Evolutionary conservation across 352 stramenopile species (phyloP).

Genomic region (Pythium phragmiticola): DNA sequence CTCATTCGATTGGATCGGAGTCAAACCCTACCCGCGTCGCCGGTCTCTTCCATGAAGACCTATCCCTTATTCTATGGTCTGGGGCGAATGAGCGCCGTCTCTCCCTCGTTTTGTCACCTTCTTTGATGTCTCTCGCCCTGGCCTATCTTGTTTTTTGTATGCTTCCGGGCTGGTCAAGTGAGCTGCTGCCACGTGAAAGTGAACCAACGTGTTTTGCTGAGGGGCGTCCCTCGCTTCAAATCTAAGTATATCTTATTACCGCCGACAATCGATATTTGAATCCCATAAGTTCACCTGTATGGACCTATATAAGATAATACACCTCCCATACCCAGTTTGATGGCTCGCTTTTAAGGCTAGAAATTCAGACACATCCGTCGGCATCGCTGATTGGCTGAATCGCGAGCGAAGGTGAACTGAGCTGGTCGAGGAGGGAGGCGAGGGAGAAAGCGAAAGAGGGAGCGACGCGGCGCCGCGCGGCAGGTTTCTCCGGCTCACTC

Average conservation of each 20-base stretch:
- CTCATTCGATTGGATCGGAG: constrained; percentile 13
- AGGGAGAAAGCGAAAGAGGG: constrained; percentile 4
- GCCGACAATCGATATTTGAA: background rate
- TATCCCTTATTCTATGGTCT: constrained; percentile 24
- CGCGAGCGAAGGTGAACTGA: constrained; percentile 27
- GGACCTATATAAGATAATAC: constrained; percentile 2
- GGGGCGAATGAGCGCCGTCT: constrained; percentile 20
- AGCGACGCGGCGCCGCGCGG: constrained; percentile 19
- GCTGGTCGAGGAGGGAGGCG: background rate
- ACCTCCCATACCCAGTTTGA: background rate
- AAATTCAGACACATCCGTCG: constrained; percentile 15
- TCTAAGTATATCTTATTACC: constrained; percentile 1
- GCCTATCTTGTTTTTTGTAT: constrained; percentile 22
- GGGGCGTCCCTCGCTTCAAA: constrained; percentile 26
- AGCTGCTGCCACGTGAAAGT: constrained; percentile 30
- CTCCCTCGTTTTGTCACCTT: constrained; percentile 15
- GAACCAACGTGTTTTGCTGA: constrained; percentile 16
- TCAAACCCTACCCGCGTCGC: constrained; percentile 13
- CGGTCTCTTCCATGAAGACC: constrained; percentile 23
- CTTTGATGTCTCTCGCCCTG: constrained; percentile 15
- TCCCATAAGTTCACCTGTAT: background rate
- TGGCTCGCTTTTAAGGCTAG: background rate
- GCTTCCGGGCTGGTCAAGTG: constrained; percentile 5
- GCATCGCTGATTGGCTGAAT: constrained; percentile 27
- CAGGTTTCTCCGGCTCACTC: constrained; percentile 36